Base-by-base conservation (phyloP, 306 rosid species). In the Prunus salicina region DNA sequence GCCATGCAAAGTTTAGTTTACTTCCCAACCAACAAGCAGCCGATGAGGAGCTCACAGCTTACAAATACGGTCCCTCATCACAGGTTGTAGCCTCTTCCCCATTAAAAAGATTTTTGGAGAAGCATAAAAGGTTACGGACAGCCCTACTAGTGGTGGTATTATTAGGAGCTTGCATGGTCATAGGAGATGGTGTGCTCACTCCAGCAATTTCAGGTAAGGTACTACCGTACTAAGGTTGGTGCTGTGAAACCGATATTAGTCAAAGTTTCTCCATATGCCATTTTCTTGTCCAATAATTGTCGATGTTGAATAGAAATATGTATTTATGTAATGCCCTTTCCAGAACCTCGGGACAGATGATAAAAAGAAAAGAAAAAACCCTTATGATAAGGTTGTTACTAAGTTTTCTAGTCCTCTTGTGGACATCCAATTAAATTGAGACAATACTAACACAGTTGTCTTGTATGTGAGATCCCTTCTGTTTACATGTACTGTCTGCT, bases 1-100 rank as follows among this genome's bases (percentile, higher is more conserved):
- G 97, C 77, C 97, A 90, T 77, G 96, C 92, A 69, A 92, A 90
- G 81, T 86, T 92, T 82, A 87, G 90, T 79, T 73, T 92, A 76
- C 97, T 92, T 79, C 96, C 97, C 46, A 90, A 92, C 69, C 97
- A 90, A 75, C 96, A 92, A 86, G 97, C 96, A 58, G 92, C 96
- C 13, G 97, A 92, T 86, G 96, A 92, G 85, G 97, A 92, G 82
- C 84, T 92, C 69, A 86, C 93, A 15, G 73, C 92, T 50, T 92
- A 92, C 81, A 90, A 83, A 73, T 92, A 92, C 60, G 97, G 96
- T 30, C 97, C 96, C 56, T 86, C 93, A 27, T 83, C 93, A 47
- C 92, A 80, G 67, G 70, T 55, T 68, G 77, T 27, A 38, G 22
- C 85, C 68, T 72, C 90, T 69, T 88, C 93, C 69, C 87, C 87